These are phyloP conservation scores for Alternaria triticina DNA, from an alignment of 2,329 filamentous ascomycete genomes.

Conservation along the genomic window DNA sequence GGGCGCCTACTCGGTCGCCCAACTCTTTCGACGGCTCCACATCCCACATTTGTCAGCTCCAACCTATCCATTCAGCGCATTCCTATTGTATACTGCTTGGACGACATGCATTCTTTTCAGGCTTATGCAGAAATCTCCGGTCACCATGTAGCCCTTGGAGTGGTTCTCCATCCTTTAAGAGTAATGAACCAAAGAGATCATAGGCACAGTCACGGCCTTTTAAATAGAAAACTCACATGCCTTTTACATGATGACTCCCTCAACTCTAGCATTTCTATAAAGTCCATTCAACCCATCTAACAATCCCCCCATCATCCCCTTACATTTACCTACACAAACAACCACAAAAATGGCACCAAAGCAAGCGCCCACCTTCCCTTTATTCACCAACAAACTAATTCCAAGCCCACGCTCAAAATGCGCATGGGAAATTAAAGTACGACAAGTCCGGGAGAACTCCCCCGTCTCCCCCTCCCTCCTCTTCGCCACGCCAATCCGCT, in stretches of 20 bases:
- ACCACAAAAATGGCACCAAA: neutral
- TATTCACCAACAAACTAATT: neutral
- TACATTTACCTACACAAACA: neutral
- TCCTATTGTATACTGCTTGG: neutral
- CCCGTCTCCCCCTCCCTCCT: neutral
- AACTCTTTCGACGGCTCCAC: neutral
- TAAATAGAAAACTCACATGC: accelerated
- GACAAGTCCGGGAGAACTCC: neutral
- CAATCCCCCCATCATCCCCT: neutral
- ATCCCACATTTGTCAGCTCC: neutral
- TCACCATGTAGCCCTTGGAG: accelerated
- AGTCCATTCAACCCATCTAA: neutral
- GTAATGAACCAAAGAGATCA: neutral
- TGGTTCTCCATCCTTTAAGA: neutral
- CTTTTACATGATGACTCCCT: neutral
- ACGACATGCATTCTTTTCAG: neutral
- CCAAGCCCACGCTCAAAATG: neutral
- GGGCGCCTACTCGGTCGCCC: neutral
- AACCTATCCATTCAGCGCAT: neutral
- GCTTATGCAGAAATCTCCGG: neutral
- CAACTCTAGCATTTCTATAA: neutral
- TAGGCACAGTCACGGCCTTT: neutral
- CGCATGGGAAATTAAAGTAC: neutral
- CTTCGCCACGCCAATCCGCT: neutral
- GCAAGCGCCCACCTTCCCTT: neutral